These are phyloP conservation scores for Aspergillus sp. DNA, from an alignment of 2,329 filamentous ascomycete genomes.

Conservation along the genomic window DNA sequence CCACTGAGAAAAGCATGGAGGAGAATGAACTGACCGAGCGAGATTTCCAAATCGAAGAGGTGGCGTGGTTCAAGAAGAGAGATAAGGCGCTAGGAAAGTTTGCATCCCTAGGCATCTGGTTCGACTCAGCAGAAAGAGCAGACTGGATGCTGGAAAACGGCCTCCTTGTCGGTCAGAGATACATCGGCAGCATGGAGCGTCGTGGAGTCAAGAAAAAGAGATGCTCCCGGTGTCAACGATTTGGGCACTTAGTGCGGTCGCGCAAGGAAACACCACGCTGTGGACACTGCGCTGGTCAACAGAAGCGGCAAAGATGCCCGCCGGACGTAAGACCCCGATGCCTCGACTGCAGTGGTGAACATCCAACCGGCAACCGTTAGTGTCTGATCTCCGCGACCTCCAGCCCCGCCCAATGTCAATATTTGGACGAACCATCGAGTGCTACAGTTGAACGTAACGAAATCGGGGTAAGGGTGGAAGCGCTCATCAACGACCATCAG, in stretches of 20 bases:
- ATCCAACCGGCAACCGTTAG: conserved; percentile 12
- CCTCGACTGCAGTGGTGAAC: conserved; percentile 12
- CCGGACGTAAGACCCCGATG: conserved; percentile 11
- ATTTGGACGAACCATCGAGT: conserved; percentile 13
- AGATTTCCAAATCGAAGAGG: conserved; percentile 16
- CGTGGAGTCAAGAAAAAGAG: conserved; percentile 14
- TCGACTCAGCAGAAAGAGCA: conserved; percentile 16
- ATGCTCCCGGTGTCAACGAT: conserved; percentile 14
- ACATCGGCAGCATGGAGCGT: conserved; percentile 13
- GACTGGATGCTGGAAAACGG: conserved; percentile 13
- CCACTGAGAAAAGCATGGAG: conserved; percentile 10
- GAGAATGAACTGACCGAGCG: conserved; percentile 5
- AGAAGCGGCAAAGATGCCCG: conserved; percentile 13
- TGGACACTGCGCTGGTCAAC: conserved; percentile 12
- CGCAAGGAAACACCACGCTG: conserved; percentile 17
- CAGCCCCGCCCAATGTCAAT: conserved; percentile 12
- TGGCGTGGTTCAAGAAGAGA: conserved; percentile 19
- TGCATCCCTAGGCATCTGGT: conserved; percentile 17
- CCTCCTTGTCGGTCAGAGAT: conserved; percentile 14
- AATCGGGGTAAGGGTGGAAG: conserved; percentile 18
- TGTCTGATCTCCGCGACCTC: conserved; percentile 5
- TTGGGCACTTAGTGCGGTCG: conserved; percentile 17
- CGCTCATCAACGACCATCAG: conserved; percentile 20
- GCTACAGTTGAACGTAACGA: conserved; percentile 16
- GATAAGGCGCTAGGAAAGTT: conserved; percentile 15